Conservation (phyloP, 1,284 basidiomycete species). For the Mycena citricolor region DNA sequence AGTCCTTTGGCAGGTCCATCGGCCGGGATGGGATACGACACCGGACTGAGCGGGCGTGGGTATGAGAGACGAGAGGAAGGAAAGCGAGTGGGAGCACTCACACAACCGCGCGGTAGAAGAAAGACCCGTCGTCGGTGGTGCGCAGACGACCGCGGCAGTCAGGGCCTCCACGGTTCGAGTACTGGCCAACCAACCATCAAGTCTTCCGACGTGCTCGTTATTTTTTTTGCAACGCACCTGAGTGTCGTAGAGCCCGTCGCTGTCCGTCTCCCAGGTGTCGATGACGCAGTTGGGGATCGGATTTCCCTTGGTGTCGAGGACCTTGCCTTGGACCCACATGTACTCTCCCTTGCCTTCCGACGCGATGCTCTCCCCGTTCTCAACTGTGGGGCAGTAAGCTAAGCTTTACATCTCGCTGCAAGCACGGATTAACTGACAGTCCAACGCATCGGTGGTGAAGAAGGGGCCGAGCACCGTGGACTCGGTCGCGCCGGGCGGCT, state of each 20-base stretch:
- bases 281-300: slow-evolving; percentile 67
- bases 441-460: slow-evolving; percentile 77
- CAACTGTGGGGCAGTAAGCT: slow-evolving; percentile 39
- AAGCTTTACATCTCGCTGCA: background rate
- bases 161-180: slow-evolving; percentile 54
- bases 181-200: slow-evolving; percentile 43
- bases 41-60: slow-evolving; percentile 47
- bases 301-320: slow-evolving; percentile 65
- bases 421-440: slow-evolving; percentile 46
- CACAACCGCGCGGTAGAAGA: slow-evolving; percentile 74
- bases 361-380: slow-evolving; percentile 63
- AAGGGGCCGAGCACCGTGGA: slow-evolving; percentile 84
- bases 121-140: slow-evolving; percentile 65
- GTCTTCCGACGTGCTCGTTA: background rate
- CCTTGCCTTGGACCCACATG: slow-evolving; percentile 75
- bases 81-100: slow-evolving; percentile 25
- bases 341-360: slow-evolving; percentile 83
- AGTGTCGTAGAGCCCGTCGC: slow-evolving; percentile 57
- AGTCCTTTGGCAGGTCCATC: slow-evolving; percentile 69
- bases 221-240: slow-evolving; percentile 34
- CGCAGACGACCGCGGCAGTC: slow-evolving; percentile 78
- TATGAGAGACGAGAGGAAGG: background rate
- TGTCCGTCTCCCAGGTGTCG: slow-evolving; percentile 89
- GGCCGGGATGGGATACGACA: slow-evolving; percentile 77
- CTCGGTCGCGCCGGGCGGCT: slow-evolving; percentile 64